Evolutionary conservation across 1,284 basidiomycete species (phyloP).

Genomic region (Boletellus deceptivus): DNA sequence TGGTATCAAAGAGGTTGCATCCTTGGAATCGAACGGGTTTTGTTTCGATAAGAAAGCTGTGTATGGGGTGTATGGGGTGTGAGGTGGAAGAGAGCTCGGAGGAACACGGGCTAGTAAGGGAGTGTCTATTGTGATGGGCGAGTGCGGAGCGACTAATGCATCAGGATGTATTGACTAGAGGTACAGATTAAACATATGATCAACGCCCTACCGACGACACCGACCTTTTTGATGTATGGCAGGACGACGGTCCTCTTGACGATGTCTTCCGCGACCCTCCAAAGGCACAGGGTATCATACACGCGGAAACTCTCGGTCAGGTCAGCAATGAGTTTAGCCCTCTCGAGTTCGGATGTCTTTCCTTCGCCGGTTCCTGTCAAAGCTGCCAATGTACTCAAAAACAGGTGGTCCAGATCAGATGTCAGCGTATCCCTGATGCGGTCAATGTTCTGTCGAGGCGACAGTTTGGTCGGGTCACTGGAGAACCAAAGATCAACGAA

Average conservation of each 20-base stretch:
- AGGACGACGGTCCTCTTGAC: constrained; percentile 68
- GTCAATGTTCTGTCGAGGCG: constrained; percentile 63
- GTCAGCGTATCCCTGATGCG: constrained; percentile 78
- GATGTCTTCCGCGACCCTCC: constrained; percentile 85
- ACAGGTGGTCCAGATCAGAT: constrained; percentile 80
- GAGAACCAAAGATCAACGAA: constrained; percentile 46
- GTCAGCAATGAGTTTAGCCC: constrained; percentile 59
- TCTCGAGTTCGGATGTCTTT: constrained; percentile 57
- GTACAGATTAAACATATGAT: neutral
- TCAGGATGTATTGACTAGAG: constrained; percentile 70
- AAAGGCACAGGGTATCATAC: constrained; percentile 79
- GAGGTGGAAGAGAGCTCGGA: constrained; percentile 52
- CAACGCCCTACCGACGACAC: constrained; percentile 12
- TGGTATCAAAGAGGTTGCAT: constrained; percentile 36
- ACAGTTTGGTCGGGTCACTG: constrained; percentile 11
- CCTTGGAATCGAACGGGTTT: constrained; percentile 39
- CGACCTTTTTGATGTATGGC: constrained; percentile 74
- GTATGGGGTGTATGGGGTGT: constrained; percentile 66
- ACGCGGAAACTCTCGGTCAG: constrained; percentile 78
- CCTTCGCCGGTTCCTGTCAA: constrained; percentile 48
- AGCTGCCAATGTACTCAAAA: constrained; percentile 53
- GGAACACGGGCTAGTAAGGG: constrained; percentile 33
- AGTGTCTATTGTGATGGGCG: constrained; percentile 73
- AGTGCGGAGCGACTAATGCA: constrained; percentile 63
- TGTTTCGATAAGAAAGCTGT: constrained; percentile 60